Conservation (phyloP, 768 basidiomycete genomes). For the Auricularia cornea region DNA sequence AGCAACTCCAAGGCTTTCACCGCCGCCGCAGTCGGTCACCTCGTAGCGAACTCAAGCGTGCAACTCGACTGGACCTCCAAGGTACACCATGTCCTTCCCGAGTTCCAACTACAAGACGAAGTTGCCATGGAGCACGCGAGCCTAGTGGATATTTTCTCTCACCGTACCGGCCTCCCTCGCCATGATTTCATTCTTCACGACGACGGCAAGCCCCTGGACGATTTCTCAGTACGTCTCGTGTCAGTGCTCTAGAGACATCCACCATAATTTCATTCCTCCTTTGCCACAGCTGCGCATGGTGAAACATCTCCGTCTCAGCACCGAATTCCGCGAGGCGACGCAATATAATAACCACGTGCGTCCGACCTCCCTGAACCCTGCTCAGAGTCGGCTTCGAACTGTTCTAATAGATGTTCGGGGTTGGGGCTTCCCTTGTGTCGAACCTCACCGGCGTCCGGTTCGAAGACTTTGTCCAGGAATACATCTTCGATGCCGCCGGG, state of each 20-base stretch:
- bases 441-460: neutral
- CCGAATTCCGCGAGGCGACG: neutral
- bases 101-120: neutral
- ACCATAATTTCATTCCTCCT: neutral
- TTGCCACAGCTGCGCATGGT: neutral
- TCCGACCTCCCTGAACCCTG: too few relatives aligned
- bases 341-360: neutral
- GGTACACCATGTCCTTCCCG: neutral
- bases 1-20: neutral
- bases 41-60: neutral
- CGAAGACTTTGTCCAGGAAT: neutral
- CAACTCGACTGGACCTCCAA: neutral
- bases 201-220: neutral
- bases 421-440: neutral
- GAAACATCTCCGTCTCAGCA: neutral
- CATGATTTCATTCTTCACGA: neutral
- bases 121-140: neutral
- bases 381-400: too few relatives aligned
- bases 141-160: neutral
- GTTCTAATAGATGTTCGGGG: neutral
- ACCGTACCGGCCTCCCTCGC: neutral
- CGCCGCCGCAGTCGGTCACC: neutral
- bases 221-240: neutral
- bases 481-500: neutral
- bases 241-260: neutral